phyloP scores from a whole-genome alignment of 495 filamentous ascomycete species.

The Xylaria palmicola region DNA sequence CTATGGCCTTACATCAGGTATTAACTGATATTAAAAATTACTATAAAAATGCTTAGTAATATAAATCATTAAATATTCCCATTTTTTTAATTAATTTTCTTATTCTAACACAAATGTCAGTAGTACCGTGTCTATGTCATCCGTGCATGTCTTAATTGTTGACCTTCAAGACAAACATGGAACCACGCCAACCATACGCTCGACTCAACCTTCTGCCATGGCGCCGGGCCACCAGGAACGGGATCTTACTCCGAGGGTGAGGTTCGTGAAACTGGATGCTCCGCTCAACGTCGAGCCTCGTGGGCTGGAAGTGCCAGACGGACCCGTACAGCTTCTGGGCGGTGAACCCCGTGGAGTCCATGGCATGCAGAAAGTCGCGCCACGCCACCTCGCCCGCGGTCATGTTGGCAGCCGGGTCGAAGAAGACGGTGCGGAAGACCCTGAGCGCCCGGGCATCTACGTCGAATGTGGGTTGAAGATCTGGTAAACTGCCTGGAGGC shows the following conservation, averaged over 20 bases:
- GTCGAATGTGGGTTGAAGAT: conserved; percentile 30
- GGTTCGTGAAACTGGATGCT: conserved; percentile 58
- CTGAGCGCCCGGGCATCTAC: conserved; percentile 47
- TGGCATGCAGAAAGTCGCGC: conserved; percentile 51
- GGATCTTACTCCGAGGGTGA: conserved; percentile 50
- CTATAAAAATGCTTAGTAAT: no score
- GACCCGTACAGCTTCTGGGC: conserved; percentile 53
- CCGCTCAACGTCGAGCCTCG: conserved; percentile 35
- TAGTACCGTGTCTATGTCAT: no score
- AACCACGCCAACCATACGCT: conserved; percentile 42
- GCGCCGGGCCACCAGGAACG: conserved; percentile 34
- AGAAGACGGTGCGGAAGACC: conserved; percentile 49
- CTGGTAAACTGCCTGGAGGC: background rate
- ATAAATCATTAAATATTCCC: no score
- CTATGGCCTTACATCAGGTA: no score
- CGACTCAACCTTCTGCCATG: conserved; percentile 45
- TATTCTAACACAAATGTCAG: no score
- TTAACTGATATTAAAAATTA: no score
- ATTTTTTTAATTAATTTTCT: no score
- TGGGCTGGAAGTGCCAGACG: conserved; percentile 51
- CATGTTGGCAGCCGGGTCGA: conserved; percentile 23
- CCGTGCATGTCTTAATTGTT: no score
- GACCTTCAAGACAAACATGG: conserved; percentile 8
- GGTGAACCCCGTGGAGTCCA: conserved; percentile 46
- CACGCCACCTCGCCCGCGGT: conserved; percentile 48